Evolutionary conservation across 305 asterid species (phyloP), one percentile per base, ranked within the genome.

Genomic region (Fraxinus paxiana): DNA sequence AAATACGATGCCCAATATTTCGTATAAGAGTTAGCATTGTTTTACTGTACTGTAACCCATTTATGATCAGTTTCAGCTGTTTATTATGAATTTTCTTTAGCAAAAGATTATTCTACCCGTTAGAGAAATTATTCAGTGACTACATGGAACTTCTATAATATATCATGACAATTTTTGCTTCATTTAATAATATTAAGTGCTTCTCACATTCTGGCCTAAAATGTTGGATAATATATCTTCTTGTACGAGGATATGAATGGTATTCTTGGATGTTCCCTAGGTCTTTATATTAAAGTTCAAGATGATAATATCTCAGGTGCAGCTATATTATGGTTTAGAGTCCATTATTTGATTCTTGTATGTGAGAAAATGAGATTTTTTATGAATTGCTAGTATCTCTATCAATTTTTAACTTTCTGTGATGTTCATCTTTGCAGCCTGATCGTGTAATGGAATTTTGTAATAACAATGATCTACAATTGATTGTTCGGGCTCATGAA

Each of bases 401-500:
- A 65, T 10, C 35, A 35, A 38, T 37, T 12, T 69, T 54, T 3
- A 83, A 26, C 59, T 28, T 6, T 59, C 31, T 83, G 74, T 10
- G 73, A 33, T 56, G 69, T 70, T 81, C 41, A 35, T 35, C 41
- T 35, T 35, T 35, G 41, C 41, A 35, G 41, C 41, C 41, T 35
- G 41, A 35, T 35, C 41, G 41, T 63, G 99, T 97, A 17, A 92
- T 94, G 98, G 99, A 97, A 82, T 97, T 97, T 78, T 97, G 98
- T 81, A 92, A 93, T 80, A 95, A 95, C 88, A 97, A 97, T 73
- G 99, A 94, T 84, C 96, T 97, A 81, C 98, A 97, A 83, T 89
- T 97, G 85, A 97, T 97, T 78, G 98, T 97, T 78, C 90, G 99
- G 82, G 99, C 99, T 2, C 98, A 95, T 22, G 99, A 97, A 87